phyloP scores from a whole-genome alignment of 352 stramenopile species.

The Pythium periplocum region DNA sequence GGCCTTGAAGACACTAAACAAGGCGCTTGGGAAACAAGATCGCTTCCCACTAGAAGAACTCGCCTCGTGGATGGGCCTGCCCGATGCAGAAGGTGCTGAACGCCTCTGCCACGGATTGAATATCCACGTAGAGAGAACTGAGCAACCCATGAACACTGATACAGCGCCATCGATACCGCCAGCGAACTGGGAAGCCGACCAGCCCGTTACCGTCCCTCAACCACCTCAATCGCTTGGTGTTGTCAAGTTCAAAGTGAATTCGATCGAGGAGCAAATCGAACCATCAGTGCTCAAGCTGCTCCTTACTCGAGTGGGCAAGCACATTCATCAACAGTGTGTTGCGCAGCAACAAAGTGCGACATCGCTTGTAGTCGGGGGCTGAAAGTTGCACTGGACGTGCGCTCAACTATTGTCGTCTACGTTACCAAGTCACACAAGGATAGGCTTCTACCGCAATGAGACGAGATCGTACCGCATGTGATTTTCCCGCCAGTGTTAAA shows the following conservation, averaged over 20 bases:
- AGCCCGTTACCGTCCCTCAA: not conserved
- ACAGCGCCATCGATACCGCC: not conserved
- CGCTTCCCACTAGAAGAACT: slow-evolving; percentile 40
- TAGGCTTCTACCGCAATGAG: too few species aligned
- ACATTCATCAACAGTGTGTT: slow-evolving; percentile 1
- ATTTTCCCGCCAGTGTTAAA: too few species aligned
- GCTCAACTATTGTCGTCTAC: too few species aligned
- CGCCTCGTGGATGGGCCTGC: slow-evolving; percentile 23
- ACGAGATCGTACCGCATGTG: too few species aligned
- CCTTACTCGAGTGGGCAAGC: not conserved
- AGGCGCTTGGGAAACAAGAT: slow-evolving; percentile 56
- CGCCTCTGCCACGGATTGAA: slow-evolving; percentile 39
- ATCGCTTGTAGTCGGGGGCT: too few species aligned
- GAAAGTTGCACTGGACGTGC: too few species aligned
- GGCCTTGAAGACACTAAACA: slow-evolving; percentile 47
- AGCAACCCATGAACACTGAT: too few species aligned
- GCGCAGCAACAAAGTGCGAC: too few species aligned
- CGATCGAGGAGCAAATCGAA: slow-evolving; percentile 8
- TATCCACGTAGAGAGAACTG: slow-evolving; percentile 20
- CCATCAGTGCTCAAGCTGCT: slow-evolving; percentile 1
- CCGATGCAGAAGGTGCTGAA: slow-evolving; percentile 13
- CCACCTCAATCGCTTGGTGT: slow-evolving; percentile 1
- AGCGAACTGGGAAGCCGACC: too few species aligned
- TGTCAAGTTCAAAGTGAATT: slow-evolving; percentile 12
- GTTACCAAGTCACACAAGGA: too few species aligned